Percentiles rank a stretch among this genome's conserved stretches.
Conservation (phyloP, 2,329 filamentous ascomycete genomes). For the Beauveria pseudobassiana region DNA sequence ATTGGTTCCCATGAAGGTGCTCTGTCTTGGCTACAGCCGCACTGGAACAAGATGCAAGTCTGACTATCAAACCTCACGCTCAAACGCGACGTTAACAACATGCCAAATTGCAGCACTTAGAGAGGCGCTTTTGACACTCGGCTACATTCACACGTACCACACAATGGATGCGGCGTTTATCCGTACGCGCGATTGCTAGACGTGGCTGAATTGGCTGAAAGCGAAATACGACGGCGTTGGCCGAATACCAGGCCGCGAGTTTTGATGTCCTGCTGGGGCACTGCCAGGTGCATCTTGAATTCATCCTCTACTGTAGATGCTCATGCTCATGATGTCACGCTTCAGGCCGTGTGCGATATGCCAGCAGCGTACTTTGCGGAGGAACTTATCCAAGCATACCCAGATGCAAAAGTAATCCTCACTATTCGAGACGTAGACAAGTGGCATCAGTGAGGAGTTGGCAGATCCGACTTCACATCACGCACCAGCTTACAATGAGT, state of each 20-base stretch:
- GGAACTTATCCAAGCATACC: conserved; percentile 5
- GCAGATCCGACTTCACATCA: not conserved
- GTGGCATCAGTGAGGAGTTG: not conserved
- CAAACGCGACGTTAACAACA: not conserved
- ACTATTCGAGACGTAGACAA: conserved; percentile 6
- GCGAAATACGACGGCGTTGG: conserved; percentile 6
- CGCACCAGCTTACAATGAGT: not conserved
- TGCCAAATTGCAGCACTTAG: not conserved
- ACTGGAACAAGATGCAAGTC: conserved; percentile 7
- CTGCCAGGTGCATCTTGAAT: not conserved
- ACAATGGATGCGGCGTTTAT: conserved; percentile 6
- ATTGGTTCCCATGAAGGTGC: conserved; percentile 4
- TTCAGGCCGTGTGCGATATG: not conserved
- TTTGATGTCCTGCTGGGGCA: conserved; percentile 4
- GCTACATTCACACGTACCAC: conserved; percentile 5
- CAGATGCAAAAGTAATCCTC: conserved; percentile 8
- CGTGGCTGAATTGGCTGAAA: conserved; percentile 1
- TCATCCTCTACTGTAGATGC: not conserved
- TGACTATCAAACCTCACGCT: not conserved
- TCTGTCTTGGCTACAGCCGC: conserved; percentile 9
- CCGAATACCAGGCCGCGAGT: conserved; percentile 1
- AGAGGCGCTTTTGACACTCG: not conserved
- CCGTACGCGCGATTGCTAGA: not conserved
- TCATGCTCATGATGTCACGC: not conserved
- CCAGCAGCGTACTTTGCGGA: conserved; percentile 9